Percentiles rank a stretch among this genome's conserved stretches.
phyloP scores from a whole-genome alignment of 2,329 filamentous ascomycete species.

The Teratosphaeria nubilosa region DNA sequence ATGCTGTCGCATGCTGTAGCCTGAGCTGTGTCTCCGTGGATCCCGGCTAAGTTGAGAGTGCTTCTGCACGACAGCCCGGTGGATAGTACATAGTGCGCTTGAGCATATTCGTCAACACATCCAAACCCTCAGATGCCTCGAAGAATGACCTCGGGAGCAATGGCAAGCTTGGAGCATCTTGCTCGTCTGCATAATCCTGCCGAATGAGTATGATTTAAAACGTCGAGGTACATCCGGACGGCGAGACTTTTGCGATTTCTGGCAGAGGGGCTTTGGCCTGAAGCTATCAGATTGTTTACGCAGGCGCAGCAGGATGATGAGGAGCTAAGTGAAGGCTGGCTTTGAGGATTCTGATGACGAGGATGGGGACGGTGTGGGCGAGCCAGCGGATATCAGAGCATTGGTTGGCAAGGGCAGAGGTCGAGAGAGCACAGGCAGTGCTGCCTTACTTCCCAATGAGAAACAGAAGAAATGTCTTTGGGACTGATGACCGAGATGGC shows the following conservation, averaged over 20 bases:
- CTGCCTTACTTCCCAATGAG: slow-evolving; percentile 26
- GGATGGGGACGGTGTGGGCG: slow-evolving; percentile 42
- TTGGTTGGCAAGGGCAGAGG: slow-evolving; percentile 27
- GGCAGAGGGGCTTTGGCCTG: slow-evolving; percentile 79
- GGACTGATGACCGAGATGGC: no score
- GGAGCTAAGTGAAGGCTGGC: slow-evolving; percentile 54
- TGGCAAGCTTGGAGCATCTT: no score
- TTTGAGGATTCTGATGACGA: slow-evolving; percentile 54
- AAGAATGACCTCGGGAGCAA: no score
- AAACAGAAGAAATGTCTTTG: slow-evolving; percentile 23
- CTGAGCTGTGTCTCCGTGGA: no score
- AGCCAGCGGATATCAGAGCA: slow-evolving; percentile 37
- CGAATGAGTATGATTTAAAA: slow-evolving; percentile 52
- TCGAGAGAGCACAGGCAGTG: slow-evolving; percentile 24
- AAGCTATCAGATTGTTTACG: slow-evolving; percentile 82
- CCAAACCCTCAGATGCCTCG: no score
- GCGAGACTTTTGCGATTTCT: slow-evolving; percentile 72
- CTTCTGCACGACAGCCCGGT: no score
- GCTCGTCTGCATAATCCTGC: slow-evolving; percentile 9
- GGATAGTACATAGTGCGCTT: no score
- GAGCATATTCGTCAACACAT: no score
- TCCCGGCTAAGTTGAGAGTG: no score
- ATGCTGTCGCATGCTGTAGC: no score
- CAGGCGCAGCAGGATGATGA: slow-evolving; percentile 58
- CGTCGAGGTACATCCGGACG: slow-evolving; percentile 78